Percentiles rank a stretch among this genome's conserved stretches.
These are phyloP conservation scores for Aspergillus fumigatus DNA, from an alignment of 2,329 filamentous ascomycete genomes.

Conservation along the genomic window DNA sequence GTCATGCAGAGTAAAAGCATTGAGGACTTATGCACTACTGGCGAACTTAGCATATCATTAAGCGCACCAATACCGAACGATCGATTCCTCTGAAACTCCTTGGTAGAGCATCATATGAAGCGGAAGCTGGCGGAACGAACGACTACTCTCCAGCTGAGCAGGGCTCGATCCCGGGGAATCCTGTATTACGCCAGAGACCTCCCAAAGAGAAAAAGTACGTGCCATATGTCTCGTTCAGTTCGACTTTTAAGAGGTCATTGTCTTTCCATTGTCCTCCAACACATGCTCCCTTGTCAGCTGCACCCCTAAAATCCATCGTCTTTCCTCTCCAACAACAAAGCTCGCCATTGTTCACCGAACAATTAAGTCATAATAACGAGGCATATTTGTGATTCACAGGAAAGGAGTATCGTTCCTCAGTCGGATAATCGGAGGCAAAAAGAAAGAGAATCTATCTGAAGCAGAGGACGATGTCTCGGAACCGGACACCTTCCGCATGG, in stretches of 20 bases:
- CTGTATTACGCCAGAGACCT: constrained; percentile 29
- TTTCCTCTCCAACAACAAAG: not conserved
- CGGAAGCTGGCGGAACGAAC: constrained; percentile 36
- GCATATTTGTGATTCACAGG: constrained; percentile 42
- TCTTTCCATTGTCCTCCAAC: not conserved
- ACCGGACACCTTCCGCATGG: constrained; percentile 64
- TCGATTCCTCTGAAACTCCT: constrained; percentile 47
- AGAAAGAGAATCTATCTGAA: constrained; percentile 56
- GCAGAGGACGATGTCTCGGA: constrained; percentile 62
- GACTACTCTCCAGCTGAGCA: constrained; percentile 25
- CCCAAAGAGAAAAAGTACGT: constrained; percentile 64
- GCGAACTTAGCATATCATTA: constrained; percentile 54
- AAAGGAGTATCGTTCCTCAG: constrained; percentile 90
- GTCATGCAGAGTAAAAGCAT: not conserved
- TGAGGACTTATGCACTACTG: constrained; percentile 6
- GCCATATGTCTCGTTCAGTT: not conserved
- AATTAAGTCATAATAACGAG: not conserved
- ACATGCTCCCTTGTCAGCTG: not conserved
- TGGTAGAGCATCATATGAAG: constrained; percentile 38
- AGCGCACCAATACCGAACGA: constrained; percentile 62
- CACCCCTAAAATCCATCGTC: not conserved
- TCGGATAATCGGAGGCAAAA: constrained; percentile 73
- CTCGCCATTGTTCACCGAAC: not conserved
- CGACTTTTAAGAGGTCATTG: not conserved
- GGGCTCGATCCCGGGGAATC: constrained; percentile 26